Percentiles rank a stretch among this genome's conserved stretches.
These are phyloP conservation scores for Lodderomyces jiufengensis DNA, from an alignment of 1,139 yeast genomes.

Conservation along the genomic window DNA sequence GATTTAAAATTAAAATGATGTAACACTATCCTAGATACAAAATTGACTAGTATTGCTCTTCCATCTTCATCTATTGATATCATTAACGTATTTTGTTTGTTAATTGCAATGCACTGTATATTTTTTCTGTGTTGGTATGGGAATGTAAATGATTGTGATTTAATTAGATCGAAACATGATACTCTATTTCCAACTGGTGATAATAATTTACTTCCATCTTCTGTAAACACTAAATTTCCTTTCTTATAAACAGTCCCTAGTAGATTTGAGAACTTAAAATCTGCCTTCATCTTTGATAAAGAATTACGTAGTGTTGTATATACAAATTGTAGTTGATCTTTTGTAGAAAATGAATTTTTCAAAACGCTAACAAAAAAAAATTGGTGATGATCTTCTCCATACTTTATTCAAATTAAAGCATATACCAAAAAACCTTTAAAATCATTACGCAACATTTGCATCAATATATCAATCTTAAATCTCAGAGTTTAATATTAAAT, in stretches of 20 bases:
- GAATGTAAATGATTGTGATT: constrained; percentile 84
- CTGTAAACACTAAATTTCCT: constrained; percentile 84
- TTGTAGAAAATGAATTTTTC: background rate
- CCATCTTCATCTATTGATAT: constrained; percentile 92
- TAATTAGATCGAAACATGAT: constrained; percentile 78
- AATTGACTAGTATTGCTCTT: constrained; percentile 86
- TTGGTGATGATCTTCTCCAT: background rate
- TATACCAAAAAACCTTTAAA: background rate
- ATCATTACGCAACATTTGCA: no score
- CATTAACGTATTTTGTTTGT: constrained; percentile 74
- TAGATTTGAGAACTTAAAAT: constrained; percentile 69
- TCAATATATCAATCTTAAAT: no score
- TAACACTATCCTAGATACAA: constrained; percentile 76
- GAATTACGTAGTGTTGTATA: no score
- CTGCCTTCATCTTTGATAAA: constrained; percentile 39
- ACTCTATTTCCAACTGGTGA: constrained; percentile 97
- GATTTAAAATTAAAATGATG: constrained; percentile 94
- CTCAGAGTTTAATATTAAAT: no score
- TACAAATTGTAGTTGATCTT: no score
- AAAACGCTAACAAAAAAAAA: constrained; percentile 1
- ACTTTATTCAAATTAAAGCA: no score
- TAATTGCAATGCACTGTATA: constrained; percentile 74
- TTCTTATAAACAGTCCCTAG: constrained; percentile 92
- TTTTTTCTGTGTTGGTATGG: constrained; percentile 90
- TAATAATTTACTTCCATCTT: constrained; percentile 77